These are phyloP conservation scores for Yamagishiella unicocca DNA, from an alignment of 139 green algal species.

Conservation along the genomic window DNA sequence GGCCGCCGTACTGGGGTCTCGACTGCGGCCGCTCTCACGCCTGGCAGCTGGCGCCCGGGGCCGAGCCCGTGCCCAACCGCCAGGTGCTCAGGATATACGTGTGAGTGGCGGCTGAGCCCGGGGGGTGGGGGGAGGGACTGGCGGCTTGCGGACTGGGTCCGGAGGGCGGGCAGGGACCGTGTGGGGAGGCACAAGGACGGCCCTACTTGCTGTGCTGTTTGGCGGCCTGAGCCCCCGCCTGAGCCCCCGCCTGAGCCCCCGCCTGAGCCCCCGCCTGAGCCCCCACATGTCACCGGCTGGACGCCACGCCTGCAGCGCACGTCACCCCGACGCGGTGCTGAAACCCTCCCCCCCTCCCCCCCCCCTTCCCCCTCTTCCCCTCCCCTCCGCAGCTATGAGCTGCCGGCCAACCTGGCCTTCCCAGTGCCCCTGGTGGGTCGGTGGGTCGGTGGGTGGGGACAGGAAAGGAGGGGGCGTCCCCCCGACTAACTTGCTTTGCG, in stretches of 20 bases:
- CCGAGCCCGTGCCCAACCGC: slow-evolving; percentile 16
- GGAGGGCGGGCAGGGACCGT: no score
- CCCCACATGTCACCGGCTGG: no score
- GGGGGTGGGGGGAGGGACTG: not conserved
- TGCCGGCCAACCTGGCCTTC: slow-evolving; percentile 37
- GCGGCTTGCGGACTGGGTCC: not conserved
- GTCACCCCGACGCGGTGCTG: no score
- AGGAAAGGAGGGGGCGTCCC: not conserved
- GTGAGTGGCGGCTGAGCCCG: slow-evolving; percentile 3
- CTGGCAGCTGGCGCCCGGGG: slow-evolving; percentile 24
- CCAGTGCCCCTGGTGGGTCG: slow-evolving; percentile 30
- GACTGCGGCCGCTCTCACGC: slow-evolving; percentile 45
- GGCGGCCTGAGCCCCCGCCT: no score
- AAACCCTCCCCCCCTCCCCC: not conserved
- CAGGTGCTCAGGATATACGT: slow-evolving; percentile 42
- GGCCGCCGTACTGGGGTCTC: slow-evolving; percentile 45
- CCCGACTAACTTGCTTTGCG: not conserved
- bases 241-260: no score
- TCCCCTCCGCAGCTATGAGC: slow-evolving; percentile 19
- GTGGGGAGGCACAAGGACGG: no score
- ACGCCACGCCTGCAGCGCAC: no score
- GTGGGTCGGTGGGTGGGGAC: not conserved
- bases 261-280: no score
- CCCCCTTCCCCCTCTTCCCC: not conserved
- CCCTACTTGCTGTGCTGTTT: no score